Evolutionary conservation across 805 yeast species (phyloP), one percentile per base, ranked within the genome.

Genomic region (Sporopachydermia lactativora): DNA sequence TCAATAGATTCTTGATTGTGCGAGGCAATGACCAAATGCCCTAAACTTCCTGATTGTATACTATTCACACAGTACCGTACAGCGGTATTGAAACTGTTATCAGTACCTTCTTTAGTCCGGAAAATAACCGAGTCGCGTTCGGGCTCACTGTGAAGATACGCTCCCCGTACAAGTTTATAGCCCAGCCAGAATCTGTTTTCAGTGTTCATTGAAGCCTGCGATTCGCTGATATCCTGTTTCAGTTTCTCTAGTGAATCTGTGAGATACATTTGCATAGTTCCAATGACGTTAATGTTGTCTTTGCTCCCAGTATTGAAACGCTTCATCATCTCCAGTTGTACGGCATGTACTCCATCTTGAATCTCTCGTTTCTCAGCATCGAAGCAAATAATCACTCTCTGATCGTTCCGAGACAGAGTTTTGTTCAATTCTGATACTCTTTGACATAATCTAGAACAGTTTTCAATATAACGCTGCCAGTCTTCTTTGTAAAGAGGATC

Each of bases 251-350:
- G 57, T 1, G 94, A 76, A 47, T 80, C 83, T 39, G 77, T 74
- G 52, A 89, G 68, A 59, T 88, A 88, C 84, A 89, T 77, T 64
- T 88, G 97, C 59, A 89, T 72, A 5, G 97, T 88, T 18, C 97
- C 96, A 38, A 83, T 82, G 17, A 84, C 82, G 18, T 81, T 73
- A 16, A 76, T 68, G 3, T 62, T 52, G 3, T 78, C 76, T 35
- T 64, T 57, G 43, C 71, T 62, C 31, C 62, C 51, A 34, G 71
- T 73, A 64, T 88, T 88, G 64, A 75, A 88, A 52, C 70, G 73
- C 47, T 71, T 53, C 66, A 81, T 84, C 57, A 88, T 67, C 49
- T 77, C 71, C 57, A 95, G 73, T 66, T 88, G 97, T 49, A 86
- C 71, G 47, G 79, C 83, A 56, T 89, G 89, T 24, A 89, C 96